A percentile compares a stretch with the other conserved stretches of the same genome.
Evolutionary conservation across 192 early-diverging fungal species (phyloP).

Genomic region (Linnemannia schmuckeri): DNA sequence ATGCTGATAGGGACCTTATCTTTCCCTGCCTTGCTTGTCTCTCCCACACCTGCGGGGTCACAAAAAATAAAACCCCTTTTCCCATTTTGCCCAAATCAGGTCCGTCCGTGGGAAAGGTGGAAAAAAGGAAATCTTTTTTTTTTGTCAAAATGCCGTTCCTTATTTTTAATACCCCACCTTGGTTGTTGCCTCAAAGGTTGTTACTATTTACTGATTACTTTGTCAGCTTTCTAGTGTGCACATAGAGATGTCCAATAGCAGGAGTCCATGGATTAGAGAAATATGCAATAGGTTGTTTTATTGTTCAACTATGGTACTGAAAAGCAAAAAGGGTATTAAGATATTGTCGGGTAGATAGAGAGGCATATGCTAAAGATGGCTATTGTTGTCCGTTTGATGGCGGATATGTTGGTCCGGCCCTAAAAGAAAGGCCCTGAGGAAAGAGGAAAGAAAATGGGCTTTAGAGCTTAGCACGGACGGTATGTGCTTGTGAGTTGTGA

Average conservation of each 20-base stretch:
- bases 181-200: neutral
- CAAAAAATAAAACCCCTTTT: neutral
- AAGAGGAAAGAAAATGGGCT: neutral
- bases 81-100: neutral
- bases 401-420: neutral
- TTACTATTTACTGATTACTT: neutral
- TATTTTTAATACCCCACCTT: neutral
- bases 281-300: neutral
- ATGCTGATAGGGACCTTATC: neutral
- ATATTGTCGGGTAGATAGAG: neutral
- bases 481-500: neutral
- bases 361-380: neutral
- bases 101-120: constrained; percentile 1
- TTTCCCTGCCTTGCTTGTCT: neutral
- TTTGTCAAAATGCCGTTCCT: neutral
- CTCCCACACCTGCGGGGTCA: neutral
- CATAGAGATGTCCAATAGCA: too few species aligned
- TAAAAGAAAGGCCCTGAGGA: neutral
- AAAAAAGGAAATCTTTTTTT: neutral
- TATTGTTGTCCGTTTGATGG: neutral
- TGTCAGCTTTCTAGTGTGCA: too few species aligned
- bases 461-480: neutral
- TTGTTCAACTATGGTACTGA: neutral
- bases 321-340: neutral
- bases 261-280: neutral